Evolutionary conservation across 805 yeast genomes (phyloP).

Genomic region (Wickerhamomyces sydowiorum): DNA sequence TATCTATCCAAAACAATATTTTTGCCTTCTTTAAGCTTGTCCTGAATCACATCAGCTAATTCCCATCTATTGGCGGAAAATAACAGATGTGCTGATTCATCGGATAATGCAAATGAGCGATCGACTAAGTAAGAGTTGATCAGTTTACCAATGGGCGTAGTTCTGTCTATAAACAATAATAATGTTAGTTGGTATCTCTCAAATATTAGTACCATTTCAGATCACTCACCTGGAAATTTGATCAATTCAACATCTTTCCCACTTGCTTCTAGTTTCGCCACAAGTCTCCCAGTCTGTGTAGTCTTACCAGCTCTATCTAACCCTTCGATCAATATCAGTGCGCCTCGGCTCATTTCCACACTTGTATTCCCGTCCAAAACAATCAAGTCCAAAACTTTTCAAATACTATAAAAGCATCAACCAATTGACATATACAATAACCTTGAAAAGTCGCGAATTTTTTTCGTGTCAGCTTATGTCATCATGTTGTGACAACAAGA

Average conservation of each 20-base stretch:
- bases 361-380: not conserved
- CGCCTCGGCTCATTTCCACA: conserved; percentile 46
- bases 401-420: too few relatives aligned
- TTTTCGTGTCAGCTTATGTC: too few relatives aligned
- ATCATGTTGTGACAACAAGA: too few relatives aligned
- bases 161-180: conserved; percentile 42
- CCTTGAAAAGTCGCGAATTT: not conserved
- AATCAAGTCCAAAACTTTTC: too few relatives aligned
- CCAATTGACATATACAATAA: too few relatives aligned
- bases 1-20: conserved; percentile 78
- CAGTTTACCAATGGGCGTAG: conserved; percentile 73
- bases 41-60: conserved; percentile 39
- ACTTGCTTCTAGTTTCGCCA: conserved; percentile 21
- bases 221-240: conserved; percentile 60
- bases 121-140: conserved; percentile 69
- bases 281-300: conserved; percentile 57
- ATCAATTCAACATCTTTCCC: conserved; percentile 40
- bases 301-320: conserved; percentile 93
- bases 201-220: too few relatives aligned
- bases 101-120: conserved; percentile 45
- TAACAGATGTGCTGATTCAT: conserved; percentile 78
- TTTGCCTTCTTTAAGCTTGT: conserved; percentile 43
- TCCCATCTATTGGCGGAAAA: conserved; percentile 98
- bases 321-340: conserved; percentile 81
- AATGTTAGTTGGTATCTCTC: conserved; percentile 1